Evolutionary conservation across 257 asterid species (phyloP).

Genomic region (Verbena officinalis): DNA sequence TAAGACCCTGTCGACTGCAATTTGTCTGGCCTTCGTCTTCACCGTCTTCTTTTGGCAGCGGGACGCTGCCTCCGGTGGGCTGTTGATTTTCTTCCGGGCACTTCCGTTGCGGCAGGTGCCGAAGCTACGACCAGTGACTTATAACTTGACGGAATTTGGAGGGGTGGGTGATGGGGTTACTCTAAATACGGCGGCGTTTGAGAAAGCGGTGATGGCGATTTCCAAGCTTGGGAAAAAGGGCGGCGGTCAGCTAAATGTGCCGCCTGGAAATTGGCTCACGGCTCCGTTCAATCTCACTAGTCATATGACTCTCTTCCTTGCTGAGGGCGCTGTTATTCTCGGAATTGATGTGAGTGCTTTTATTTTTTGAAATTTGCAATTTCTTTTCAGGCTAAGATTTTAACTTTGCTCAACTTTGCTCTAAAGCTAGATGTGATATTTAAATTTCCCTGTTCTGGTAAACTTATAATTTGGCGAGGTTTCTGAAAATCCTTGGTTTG

Average conservation of each 20-base stretch:
- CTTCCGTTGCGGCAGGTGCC: slow-evolving; percentile 45
- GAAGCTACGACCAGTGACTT: slow-evolving; percentile 52
- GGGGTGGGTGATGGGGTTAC: slow-evolving; percentile 81
- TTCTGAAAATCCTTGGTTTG: neutral
- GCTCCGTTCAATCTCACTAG: slow-evolving; percentile 90
- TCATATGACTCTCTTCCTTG: slow-evolving; percentile 82
- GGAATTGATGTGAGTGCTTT: slow-evolving; percentile 65
- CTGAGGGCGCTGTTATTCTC: slow-evolving; percentile 74
- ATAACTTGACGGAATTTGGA: slow-evolving; percentile 79
- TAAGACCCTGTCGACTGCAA: slow-evolving; percentile 41
- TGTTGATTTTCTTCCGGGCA: slow-evolving; percentile 40
- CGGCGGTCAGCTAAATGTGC: slow-evolving; percentile 83
- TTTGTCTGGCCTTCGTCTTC: slow-evolving; percentile 44
- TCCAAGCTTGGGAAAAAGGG: slow-evolving; percentile 63
- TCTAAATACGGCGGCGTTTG: slow-evolving; percentile 71
- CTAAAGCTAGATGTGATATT: slow-evolving; percentile 10
- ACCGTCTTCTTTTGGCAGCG: slow-evolving; percentile 55
- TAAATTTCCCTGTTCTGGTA: neutral
- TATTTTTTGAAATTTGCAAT: neutral
- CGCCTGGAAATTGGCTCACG: slow-evolving; percentile 79
- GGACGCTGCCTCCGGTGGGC: slow-evolving; percentile 43
- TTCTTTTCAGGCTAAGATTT: too few species aligned
- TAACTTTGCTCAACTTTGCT: too few species aligned
- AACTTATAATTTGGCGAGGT: slow-evolving; percentile 3
- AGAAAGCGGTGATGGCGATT: slow-evolving; percentile 62